Conservation (phyloP, 345 rosid genomes). For the Alliaria petiolata region DNA sequence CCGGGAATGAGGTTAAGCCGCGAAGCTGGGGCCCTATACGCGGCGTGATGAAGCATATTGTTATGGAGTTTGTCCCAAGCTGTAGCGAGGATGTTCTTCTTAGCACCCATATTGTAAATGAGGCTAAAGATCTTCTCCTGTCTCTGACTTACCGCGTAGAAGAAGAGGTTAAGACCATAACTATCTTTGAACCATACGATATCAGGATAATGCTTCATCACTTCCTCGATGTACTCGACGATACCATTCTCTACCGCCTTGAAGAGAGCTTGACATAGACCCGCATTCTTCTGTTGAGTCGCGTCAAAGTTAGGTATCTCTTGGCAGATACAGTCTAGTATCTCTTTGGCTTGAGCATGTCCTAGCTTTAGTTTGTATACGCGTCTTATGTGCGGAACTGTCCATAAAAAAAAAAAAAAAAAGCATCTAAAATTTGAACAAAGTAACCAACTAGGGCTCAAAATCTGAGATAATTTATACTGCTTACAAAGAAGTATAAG, state of each 20-base stretch:
- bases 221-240: conserved; percentile 53
- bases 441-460: neutral
- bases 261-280: conserved; percentile 44
- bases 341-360: conserved; percentile 48
- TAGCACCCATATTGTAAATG: conserved; percentile 58
- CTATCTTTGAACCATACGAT: conserved; percentile 52
- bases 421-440: neutral
- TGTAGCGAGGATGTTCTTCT: conserved; percentile 47
- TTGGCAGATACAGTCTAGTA: conserved; percentile 43
- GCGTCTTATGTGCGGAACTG: conserved; percentile 46
- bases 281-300: conserved; percentile 29
- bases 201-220: conserved; percentile 51
- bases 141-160: conserved; percentile 52
- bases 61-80: conserved; percentile 40
- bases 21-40: conserved; percentile 48
- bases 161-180: conserved; percentile 42
- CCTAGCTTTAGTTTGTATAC: conserved; percentile 50
- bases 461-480: neutral
- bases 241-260: conserved; percentile 58
- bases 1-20: conserved; percentile 61
- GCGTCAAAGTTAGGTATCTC: conserved; percentile 41
- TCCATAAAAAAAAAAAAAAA: no score
- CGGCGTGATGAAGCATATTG: conserved; percentile 77
- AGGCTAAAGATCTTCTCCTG: conserved; percentile 76
- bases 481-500: conserved; percentile 34